These are phyloP conservation scores for Penicillium paradoxum DNA, from an alignment of 495 filamentous ascomycete genomes.

Conservation along the genomic window DNA sequence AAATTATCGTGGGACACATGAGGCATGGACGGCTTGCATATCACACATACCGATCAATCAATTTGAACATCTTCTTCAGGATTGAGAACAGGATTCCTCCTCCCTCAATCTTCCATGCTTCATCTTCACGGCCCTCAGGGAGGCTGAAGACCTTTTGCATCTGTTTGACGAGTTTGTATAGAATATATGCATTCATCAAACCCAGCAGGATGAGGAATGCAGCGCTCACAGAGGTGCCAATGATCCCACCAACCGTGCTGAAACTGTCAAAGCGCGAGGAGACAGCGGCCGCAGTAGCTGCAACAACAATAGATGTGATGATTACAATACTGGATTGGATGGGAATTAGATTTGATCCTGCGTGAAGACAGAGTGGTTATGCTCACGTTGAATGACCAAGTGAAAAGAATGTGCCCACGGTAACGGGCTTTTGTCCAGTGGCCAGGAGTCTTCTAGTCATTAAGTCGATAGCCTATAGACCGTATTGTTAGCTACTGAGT, in stretches of 20 bases:
- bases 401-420: slow-evolving; percentile 93
- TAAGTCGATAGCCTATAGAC: slow-evolving; percentile 73
- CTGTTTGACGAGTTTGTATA: slow-evolving; percentile 66
- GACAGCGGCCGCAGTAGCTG: slow-evolving; percentile 79
- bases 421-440: slow-evolving; percentile 78
- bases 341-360: background rate
- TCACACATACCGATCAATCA: slow-evolving; percentile 62
- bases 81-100: slow-evolving; percentile 68
- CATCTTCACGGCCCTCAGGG: slow-evolving; percentile 49
- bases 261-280: slow-evolving; percentile 74
- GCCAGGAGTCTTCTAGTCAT: slow-evolving; percentile 92
- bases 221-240: slow-evolving; percentile 74
- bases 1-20: background rate
- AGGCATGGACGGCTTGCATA: too few relatives aligned
- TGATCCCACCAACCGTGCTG: slow-evolving; percentile 76
- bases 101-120: slow-evolving; percentile 66
- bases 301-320: slow-evolving; percentile 85
- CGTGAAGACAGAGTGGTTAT: background rate
- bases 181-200: slow-evolving; percentile 78
- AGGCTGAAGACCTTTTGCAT: slow-evolving; percentile 55
- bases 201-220: slow-evolving; percentile 78
- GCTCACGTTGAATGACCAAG: slow-evolving; percentile 80
- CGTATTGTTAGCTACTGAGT: background rate
- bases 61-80: slow-evolving; percentile 70
- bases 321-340: slow-evolving; percentile 62